Percentiles rank a stretch among this genome's conserved stretches.
phyloP scores from a whole-genome alignment of 169 alveolate species.

The Plasmodium reichenowi region DNA sequence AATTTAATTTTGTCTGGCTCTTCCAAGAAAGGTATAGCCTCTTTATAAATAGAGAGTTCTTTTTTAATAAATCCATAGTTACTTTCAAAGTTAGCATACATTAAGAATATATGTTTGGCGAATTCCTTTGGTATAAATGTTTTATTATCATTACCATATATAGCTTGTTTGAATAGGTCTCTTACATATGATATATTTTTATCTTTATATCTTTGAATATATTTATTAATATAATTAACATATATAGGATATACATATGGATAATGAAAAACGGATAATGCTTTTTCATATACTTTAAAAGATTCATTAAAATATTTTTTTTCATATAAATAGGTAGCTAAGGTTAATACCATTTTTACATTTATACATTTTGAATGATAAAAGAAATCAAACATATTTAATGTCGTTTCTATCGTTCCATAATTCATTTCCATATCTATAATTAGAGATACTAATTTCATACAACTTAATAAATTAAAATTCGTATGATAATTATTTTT shows the following conservation, averaged over 20 bases:
- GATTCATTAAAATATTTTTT: conserved; percentile 88
- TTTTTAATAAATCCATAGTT: conserved; percentile 89
- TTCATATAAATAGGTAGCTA: conserved; percentile 81
- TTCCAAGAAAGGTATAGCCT: conserved; percentile 88
- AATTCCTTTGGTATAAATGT: conserved; percentile 83
- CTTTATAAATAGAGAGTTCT: conserved; percentile 87
- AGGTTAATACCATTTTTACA: conserved; percentile 82
- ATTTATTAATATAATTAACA: conserved; percentile 85
- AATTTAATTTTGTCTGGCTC: conserved; percentile 75
- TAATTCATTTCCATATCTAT: conserved; percentile 71
- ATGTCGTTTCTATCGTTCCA: conserved; percentile 53
- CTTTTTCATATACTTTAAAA: conserved; percentile 90
- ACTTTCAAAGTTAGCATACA: conserved; percentile 92
- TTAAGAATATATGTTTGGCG: conserved; percentile 84
- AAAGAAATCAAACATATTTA: conserved; percentile 38
- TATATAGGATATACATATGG: conserved; percentile 91
- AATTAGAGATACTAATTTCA: conserved; percentile 39
- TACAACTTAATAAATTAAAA: conserved; percentile 26
- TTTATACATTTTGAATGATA: conserved; percentile 87
- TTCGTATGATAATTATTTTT: not conserved
- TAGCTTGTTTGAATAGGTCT: conserved; percentile 88
- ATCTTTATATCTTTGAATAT: conserved; percentile 87
- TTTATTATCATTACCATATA: conserved; percentile 63
- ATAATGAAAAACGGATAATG: conserved; percentile 87
- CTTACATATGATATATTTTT: conserved; percentile 90